These are phyloP conservation scores for Syzygium malaccense DNA, from an alignment of 441 rosid species.

Conservation along the genomic window DNA sequence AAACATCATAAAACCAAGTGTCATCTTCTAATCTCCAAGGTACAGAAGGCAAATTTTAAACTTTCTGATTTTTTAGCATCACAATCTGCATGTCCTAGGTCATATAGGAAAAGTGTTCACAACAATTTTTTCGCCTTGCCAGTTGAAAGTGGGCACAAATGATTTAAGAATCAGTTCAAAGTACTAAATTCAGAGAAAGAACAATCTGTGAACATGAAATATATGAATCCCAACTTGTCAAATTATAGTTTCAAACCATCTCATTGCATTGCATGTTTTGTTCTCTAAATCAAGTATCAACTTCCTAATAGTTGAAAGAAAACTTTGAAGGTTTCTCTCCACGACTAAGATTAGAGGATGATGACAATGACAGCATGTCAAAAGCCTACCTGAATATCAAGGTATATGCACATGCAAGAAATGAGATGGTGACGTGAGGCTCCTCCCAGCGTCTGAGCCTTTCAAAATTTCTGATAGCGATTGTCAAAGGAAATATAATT, in stretches of 20 bases:
- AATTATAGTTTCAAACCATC: not conserved
- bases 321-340: not conserved
- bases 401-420: slow-evolving; percentile 60
- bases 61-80: not conserved
- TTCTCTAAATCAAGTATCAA: not conserved
- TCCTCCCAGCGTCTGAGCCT: slow-evolving; percentile 87
- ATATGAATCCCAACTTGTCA: not conserved
- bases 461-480: slow-evolving; percentile 52
- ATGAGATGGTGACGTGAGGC: slow-evolving; percentile 73
- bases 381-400: slow-evolving; percentile 29
- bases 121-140: not conserved
- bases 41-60: not conserved
- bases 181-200: not conserved
- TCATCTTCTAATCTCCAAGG: not conserved
- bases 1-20: not conserved
- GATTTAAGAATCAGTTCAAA: not conserved
- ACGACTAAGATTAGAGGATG: not conserved
- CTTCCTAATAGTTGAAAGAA: not conserved
- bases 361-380: not conserved
- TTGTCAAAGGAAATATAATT: slow-evolving; percentile 67
- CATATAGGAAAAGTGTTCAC: not conserved
- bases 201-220: not conserved
- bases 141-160: not conserved
- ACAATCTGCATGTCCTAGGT: not conserved
- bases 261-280: not conserved